Percentiles rank a stretch among this genome's conserved stretches.
These are phyloP conservation scores for Fusarium sp. DNA, from an alignment of 2,329 filamentous ascomycete genomes.

Conservation along the genomic window DNA sequence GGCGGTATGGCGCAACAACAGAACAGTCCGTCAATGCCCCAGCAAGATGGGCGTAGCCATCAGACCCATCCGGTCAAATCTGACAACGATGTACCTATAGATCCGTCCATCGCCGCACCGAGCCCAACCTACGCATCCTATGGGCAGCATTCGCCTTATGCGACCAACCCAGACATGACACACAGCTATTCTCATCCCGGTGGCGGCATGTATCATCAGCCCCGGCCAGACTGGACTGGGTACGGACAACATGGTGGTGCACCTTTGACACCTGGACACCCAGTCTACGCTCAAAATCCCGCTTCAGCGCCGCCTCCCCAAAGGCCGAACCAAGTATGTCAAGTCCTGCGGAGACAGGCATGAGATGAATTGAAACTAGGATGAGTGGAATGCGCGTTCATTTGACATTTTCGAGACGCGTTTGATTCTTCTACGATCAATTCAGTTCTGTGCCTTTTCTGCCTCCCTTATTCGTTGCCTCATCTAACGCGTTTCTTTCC, in stretches of 20 bases:
- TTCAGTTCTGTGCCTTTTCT: neutral
- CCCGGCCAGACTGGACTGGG: slow-evolving; percentile 80
- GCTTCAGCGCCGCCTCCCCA: slow-evolving; percentile 67
- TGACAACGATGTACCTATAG: slow-evolving; percentile 98
- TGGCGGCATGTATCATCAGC: slow-evolving; percentile 73
- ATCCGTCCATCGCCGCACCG: slow-evolving; percentile 94
- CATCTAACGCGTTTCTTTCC: slow-evolving; percentile 12
- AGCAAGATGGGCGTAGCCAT: slow-evolving; percentile 84
- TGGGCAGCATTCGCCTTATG: slow-evolving; percentile 87
- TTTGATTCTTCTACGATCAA: slow-evolving; percentile 2
- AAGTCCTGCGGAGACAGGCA: slow-evolving; percentile 8
- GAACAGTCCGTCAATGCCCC: slow-evolving; percentile 96
- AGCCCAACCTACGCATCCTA: slow-evolving; percentile 88
- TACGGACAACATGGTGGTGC: slow-evolving; percentile 69
- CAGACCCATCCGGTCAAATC: slow-evolving; percentile 84
- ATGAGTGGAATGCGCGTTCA: slow-evolving; percentile 2
- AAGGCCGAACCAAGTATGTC: slow-evolving; percentile 71
- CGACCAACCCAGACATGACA: slow-evolving; percentile 85
- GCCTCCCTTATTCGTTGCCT: neutral
- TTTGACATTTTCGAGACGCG: neutral
- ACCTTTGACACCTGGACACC: slow-evolving; percentile 62
- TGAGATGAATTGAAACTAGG: slow-evolving; percentile 20
- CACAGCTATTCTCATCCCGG: slow-evolving; percentile 77
- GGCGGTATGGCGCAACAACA: slow-evolving; percentile 96
- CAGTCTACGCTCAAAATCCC: slow-evolving; percentile 68